Conservation (phyloP, 208 protist genomes). For the Angomonas desouzai region DNA sequence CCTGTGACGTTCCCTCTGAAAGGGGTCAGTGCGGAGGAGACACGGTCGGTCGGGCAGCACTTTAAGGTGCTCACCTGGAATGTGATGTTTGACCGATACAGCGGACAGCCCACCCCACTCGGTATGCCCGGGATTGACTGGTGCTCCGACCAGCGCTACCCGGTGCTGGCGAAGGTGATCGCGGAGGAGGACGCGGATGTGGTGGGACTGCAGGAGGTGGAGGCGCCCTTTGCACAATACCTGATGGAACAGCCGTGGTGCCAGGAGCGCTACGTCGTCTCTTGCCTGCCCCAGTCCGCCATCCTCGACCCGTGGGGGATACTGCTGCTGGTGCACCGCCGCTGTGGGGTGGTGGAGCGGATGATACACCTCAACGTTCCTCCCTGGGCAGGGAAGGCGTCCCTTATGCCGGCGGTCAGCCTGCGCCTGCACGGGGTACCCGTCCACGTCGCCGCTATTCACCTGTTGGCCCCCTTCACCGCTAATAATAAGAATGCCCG, state of each 20-base stretch:
- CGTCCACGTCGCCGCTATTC: slow-evolving; percentile 49
- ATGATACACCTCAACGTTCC: slow-evolving; percentile 81
- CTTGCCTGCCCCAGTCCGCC: slow-evolving; percentile 45
- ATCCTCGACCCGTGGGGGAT: slow-evolving; percentile 80
- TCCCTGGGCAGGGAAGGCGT: slow-evolving; percentile 81
- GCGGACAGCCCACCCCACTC: slow-evolving; percentile 80
- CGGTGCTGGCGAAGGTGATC: slow-evolving; percentile 75
- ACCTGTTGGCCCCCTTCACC: slow-evolving; percentile 83
- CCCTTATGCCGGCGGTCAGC: slow-evolving; percentile 62
- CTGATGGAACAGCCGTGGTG: slow-evolving; percentile 70
- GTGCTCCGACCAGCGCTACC: slow-evolving; percentile 85
- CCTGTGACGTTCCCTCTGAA: slow-evolving; percentile 12
- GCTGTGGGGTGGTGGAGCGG: slow-evolving; percentile 31
- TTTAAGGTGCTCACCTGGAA: slow-evolving; percentile 87
- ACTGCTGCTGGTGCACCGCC: slow-evolving; percentile 68
- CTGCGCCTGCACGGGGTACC: slow-evolving; percentile 15
- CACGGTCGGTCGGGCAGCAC: not conserved
- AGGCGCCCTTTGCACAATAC: slow-evolving; percentile 68
- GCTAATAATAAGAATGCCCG: slow-evolving; percentile 66
- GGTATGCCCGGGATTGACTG: slow-evolving; percentile 91
- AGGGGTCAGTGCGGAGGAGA: not conserved
- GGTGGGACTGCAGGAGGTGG: slow-evolving; percentile 89
- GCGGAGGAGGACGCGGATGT: slow-evolving; percentile 76
- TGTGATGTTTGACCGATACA: slow-evolving; percentile 91
- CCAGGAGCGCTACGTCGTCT: slow-evolving; percentile 70